Base-by-base conservation (phyloP, 441 rosid genomes). In the Sinapis alba region DNA sequence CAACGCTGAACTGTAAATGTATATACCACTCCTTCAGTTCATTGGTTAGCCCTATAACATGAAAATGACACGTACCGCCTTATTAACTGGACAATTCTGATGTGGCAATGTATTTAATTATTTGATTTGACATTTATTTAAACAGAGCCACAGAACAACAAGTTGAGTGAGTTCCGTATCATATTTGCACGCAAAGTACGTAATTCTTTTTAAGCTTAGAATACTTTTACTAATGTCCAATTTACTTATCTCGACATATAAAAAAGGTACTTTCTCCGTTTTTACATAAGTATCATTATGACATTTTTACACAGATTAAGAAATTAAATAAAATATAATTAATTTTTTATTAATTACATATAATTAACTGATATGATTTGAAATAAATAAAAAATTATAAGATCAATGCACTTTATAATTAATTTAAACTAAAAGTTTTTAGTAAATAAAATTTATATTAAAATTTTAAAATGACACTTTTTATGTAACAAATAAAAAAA, bases 1-100 rank as follows among this genome's bases (percentile, higher is more conserved):
- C 59, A 73, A 58, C 16, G 67, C 66, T 74, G 78, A 75, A 21
- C 73, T 75, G 78, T 28, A 74, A 27, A 45, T 45, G 38, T 24
- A 45, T 45, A 27, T 24, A 74, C 78, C 62, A 32, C 8, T 60
- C 73, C 41, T 68, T 34, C 41, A 38, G 12, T 68, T 68, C 79
- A 68, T 75, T 68, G 78, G 78, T 58, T 73, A 54, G 10, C 27
- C 27, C 19, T 53, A 57, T 23, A 16, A 38, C 13, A 38, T 11
- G 53, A 60, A 16, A 47, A 32, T 60, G 62, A 60, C 78, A 75
- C 63, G 57, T 68, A 21, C 41, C 45, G 2, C 3, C 2, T 15
- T 16, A 8, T 59, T 7, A 21, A 68, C 62, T 45, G 27, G 36
- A 28, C 54, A n/a, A 27, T 38, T 51, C 30, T 68, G 56, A 51